Percentiles rank a stretch among this genome's conserved stretches.
Evolutionary conservation across 306 rosid genomes (phyloP).

Genomic region (Erythrophleum fordii): DNA sequence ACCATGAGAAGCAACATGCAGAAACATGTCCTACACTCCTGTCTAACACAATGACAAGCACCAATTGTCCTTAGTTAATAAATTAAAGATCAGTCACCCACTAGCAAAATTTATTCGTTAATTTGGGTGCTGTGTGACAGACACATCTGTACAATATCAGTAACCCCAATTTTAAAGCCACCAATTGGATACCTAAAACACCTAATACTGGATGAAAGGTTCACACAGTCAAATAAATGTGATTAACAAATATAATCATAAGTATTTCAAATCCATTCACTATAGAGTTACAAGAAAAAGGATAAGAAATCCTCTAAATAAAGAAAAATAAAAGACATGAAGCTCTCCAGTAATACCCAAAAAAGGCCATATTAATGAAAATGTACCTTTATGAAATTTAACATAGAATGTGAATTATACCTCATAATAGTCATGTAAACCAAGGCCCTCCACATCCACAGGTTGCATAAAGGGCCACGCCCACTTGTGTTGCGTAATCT

Average conservation of each 20-base stretch:
- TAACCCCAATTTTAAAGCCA: neutral
- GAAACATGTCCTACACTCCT: neutral
- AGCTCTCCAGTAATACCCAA: slow-evolving; percentile 16
- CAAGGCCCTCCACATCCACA: slow-evolving; percentile 91
- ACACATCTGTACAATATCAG: neutral
- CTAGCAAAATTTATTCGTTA: neutral
- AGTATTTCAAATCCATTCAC: slow-evolving; percentile 17
- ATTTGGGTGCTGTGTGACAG: neutral
- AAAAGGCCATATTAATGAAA: slow-evolving; percentile 13
- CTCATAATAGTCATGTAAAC: slow-evolving; percentile 86
- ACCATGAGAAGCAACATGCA: neutral
- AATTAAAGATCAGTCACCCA: neutral
- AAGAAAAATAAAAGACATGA: slow-evolving; percentile 4
- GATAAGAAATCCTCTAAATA: slow-evolving; percentile 11
- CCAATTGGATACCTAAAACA: slow-evolving; percentile 18
- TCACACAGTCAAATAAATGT: neutral
- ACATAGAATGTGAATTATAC: slow-evolving; percentile 45
- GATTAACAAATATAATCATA: neutral
- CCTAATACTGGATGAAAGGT: slow-evolving; percentile 17
- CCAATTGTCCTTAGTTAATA: neutral
- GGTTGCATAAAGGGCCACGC: slow-evolving; percentile 98
- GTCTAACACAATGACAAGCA: neutral
- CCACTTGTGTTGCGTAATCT: slow-evolving; percentile 91
- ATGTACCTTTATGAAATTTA: slow-evolving; percentile 18
- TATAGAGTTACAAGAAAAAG: neutral